Percentiles rank a stretch among this genome's conserved stretches.
Conservation (phyloP, 2,329 filamentous ascomycete species). For the Trichoderma endophyticum region DNA sequence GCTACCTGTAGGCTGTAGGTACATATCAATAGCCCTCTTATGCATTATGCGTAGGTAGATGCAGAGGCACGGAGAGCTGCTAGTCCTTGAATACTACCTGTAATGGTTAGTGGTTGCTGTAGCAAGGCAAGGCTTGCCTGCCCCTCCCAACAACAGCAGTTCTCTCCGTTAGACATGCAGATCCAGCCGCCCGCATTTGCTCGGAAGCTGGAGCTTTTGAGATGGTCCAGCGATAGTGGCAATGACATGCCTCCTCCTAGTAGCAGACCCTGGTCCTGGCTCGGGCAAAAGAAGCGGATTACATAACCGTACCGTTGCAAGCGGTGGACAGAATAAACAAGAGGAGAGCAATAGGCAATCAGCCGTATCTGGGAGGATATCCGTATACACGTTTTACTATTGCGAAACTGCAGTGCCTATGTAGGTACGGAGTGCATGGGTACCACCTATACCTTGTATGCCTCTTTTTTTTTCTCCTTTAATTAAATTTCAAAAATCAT, state of each 20-base stretch:
- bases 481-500: not conserved
- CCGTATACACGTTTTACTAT: not conserved
- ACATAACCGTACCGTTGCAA: slow-evolving; percentile 3
- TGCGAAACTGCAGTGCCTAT: not conserved
- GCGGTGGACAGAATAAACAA: not conserved
- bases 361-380: not conserved
- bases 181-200: slow-evolving; percentile 11
- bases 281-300: not conserved
- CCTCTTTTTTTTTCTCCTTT: not conserved
- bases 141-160: slow-evolving; percentile 1
- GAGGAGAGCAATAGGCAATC: not conserved
- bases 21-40: slow-evolving; percentile 11
- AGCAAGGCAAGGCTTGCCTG: not conserved
- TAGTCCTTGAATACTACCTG: not conserved
- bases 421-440: not conserved
- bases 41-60: not conserved
- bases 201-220: slow-evolving; percentile 9
- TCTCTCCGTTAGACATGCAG: slow-evolving; percentile 11
- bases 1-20: not conserved
- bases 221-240: slow-evolving; percentile 6
- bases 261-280: slow-evolving; percentile 1
- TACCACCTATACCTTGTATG: not conserved
- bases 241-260: slow-evolving; percentile 2
- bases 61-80: not conserved
- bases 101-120: not conserved